Evolutionary conservation across 1,284 basidiomycete species (phyloP).

Genomic region (Tylopilus sp.): DNA sequence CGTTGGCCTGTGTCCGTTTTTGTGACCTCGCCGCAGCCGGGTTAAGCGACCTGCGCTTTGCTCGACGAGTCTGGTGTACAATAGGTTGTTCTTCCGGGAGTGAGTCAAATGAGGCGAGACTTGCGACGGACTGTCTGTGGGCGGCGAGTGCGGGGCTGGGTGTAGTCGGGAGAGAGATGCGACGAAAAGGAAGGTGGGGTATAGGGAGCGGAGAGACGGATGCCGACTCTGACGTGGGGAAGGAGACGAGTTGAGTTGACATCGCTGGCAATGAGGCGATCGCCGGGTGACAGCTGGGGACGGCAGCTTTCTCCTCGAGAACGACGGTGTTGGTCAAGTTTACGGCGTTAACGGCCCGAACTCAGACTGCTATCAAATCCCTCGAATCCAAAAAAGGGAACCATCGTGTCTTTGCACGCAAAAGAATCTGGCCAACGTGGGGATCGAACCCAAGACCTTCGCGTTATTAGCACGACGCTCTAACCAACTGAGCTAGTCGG

Average conservation of each 20-base stretch:
- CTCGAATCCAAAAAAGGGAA: conserved; percentile 27
- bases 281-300: conserved; percentile 20
- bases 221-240: conserved; percentile 40
- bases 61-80: conserved; percentile 33
- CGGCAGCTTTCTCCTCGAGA: conserved; percentile 9
- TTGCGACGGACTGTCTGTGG: conserved; percentile 73
- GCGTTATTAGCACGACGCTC: conserved; percentile 46
- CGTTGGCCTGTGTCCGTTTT: conserved; percentile 49
- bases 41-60: conserved; percentile 48
- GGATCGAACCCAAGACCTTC: conserved; percentile 47
- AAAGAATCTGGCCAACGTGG: conserved; percentile 41
- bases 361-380: conserved; percentile 31
- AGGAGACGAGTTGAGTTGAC: conserved; percentile 36
- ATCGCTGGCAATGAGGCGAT: conserved; percentile 25
- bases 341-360: conserved; percentile 30
- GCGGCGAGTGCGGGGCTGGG: conserved; percentile 53
- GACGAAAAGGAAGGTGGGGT: conserved; percentile 73
- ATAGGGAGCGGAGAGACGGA: conserved; percentile 37
- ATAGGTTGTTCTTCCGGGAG: conserved; percentile 59
- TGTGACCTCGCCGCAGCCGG: conserved; percentile 26
- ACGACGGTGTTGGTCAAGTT: background rate
- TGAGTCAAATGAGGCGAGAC: conserved; percentile 76
- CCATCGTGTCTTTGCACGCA: conserved; percentile 6
- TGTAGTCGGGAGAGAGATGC: conserved; percentile 78
- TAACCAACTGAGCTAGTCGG: conserved; percentile 42